Evolutionary conservation across 208 protist genomes (phyloP), one percentile per base, ranked within the genome.

Genomic region (Angomonas deanei): DNA sequence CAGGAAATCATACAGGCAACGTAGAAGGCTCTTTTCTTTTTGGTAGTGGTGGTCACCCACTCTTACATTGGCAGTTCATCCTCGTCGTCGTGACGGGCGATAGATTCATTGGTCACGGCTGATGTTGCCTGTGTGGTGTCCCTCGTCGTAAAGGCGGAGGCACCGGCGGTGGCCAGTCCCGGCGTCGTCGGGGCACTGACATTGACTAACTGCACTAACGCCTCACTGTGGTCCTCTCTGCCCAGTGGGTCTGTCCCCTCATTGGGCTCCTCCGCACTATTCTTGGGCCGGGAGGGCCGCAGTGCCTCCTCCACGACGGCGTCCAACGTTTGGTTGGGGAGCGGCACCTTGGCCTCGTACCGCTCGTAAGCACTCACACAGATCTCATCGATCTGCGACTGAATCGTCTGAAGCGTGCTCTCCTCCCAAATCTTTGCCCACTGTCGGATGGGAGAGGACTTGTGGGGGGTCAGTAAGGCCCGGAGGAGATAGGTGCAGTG

Each of bases 341-440:
- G 75, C 13, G 87, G 81, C 19, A 82, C 71, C 56, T 83, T 84
- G n/a, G 81, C 75, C 46, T 73, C 71, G 68, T 85, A 87, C 23
- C 72, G 72, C 48, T 91, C 88, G 61, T 94, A 91, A 10, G 82
- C 88, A 52, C 76, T 81, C 4, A 65, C 75, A 65, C 84, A 91
- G 23, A 78, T 70, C 48, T 91, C 84, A 64, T 94, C 75, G 54
- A 94, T 54, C 68, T 84, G 79, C 33, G 69, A 55, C 50, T 82
- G 77, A 21, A 86, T 47, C 8, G 10, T 39, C 19, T 49, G 57
- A 48, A 69, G 52, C 19, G 74, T 39, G 1, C 50, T 62, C 19
- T 80, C 78, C 17, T 73, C 59, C 82, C 84, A 91, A 21, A 74
- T 72, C 61, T 70, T 78, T 15, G 67, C 56, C 72, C 83, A 87